Percentiles rank a stretch among this genome's conserved stretches.
Conservation (phyloP, 208 protist genomes). For the Trypanosoma mega region DNA sequence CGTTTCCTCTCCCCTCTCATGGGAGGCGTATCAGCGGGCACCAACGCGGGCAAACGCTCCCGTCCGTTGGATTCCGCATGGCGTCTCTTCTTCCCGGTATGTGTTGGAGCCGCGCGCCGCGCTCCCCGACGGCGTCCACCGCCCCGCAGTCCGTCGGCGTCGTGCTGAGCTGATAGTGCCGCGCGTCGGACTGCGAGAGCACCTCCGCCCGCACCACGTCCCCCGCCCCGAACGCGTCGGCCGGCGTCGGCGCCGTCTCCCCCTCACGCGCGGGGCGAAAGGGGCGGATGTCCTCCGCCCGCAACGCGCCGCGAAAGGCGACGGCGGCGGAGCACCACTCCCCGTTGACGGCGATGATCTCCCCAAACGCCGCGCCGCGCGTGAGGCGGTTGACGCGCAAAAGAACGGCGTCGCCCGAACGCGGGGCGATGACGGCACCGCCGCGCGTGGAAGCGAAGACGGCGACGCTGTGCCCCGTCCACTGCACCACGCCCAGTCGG, state of each 20-base stretch:
- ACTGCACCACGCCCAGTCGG: constrained; percentile 66
- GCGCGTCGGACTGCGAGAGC: constrained; percentile 75
- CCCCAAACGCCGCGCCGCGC: constrained; percentile 53
- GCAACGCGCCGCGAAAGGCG: constrained; percentile 64
- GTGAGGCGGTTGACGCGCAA: constrained; percentile 58
- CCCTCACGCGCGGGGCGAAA: constrained; percentile 57
- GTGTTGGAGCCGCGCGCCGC: constrained; percentile 36
- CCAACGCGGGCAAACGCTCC: constrained; percentile 51
- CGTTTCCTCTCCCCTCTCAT: neutral
- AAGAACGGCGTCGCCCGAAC: constrained; percentile 57
- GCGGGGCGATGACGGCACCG: constrained; percentile 53
- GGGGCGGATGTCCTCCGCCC: constrained; percentile 71
- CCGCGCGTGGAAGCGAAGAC: too few relatives aligned
- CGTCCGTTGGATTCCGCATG: constrained; percentile 41
- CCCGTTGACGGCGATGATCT: constrained; percentile 73
- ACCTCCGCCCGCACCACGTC: constrained; percentile 77
- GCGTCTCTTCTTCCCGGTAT: constrained; percentile 57
- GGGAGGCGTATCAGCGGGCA: constrained; percentile 44
- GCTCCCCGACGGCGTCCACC: constrained; percentile 33
- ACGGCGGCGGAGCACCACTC: constrained; percentile 47
- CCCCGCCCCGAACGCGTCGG: constrained; percentile 48
- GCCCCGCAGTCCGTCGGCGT: constrained; percentile 52
- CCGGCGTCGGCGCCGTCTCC: constrained; percentile 48
- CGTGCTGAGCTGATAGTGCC: constrained; percentile 78
- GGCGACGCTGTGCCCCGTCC: constrained; percentile 53